A percentile compares a stretch with the other conserved stretches of the same genome.
phyloP scores from a whole-genome alignment of 257 asterid species.

The Solanum chilense region DNA sequence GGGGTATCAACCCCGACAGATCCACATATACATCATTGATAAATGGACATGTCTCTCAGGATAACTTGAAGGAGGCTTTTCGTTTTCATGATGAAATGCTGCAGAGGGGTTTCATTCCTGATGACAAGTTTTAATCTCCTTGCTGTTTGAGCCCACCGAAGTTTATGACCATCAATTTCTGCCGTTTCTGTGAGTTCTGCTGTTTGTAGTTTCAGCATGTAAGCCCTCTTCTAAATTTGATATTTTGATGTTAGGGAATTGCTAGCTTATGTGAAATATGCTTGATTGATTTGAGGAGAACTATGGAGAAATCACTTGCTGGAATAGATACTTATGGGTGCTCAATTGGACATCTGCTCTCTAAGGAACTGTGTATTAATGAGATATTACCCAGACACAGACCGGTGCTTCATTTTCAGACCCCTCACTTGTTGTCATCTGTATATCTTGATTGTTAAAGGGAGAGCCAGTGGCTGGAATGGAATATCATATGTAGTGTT shows the following conservation, averaged over 20 bases:
- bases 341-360: neutral
- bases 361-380: neutral
- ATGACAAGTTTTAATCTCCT: conserved; percentile 47
- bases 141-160: neutral
- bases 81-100: conserved; percentile 62
- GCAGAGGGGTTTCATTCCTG: conserved; percentile 59
- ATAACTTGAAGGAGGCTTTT: conserved; percentile 61
- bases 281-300: neutral
- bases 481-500: too few relatives aligned
- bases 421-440: too few relatives aligned
- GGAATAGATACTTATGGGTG: neutral
- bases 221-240: neutral
- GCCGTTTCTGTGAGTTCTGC: neutral
- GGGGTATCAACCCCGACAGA: conserved; percentile 41
- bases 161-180: neutral
- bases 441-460: too few relatives aligned
- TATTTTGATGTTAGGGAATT: neutral
- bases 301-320: neutral
- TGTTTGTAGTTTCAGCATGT: neutral
- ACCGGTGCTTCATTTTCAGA: neutral
- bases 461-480: too few relatives aligned
- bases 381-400: neutral
- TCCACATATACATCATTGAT: conserved; percentile 43
- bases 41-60: conserved; percentile 51
- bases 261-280: neutral